Base-by-base conservation (phyloP, 2,329 filamentous ascomycete species). In the Apiospora saccharicola region DNA sequence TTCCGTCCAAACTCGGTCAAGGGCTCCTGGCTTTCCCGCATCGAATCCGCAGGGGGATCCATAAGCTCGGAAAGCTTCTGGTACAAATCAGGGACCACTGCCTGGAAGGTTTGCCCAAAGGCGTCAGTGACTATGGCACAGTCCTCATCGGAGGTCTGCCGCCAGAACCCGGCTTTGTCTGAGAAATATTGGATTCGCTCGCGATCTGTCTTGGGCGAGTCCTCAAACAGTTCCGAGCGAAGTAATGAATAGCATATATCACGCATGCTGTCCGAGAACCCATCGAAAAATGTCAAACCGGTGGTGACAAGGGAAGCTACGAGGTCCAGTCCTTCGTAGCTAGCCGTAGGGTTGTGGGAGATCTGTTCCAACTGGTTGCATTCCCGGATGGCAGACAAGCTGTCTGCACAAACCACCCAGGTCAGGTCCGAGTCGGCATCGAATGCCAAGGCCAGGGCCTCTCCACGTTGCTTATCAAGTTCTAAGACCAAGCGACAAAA, bases 401-500 rank as follows among this genome's bases (percentile, higher is more conserved):
- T 90, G 81, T 98, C 95, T 0, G 95, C 91, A 77, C 94, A 92
- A 5, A 97, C 87, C 67, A 97, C 88, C 94, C 95, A 98, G 1
- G 94, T 90, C 84, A 95, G 89, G 69, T 92, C 91, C 13, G 88
- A 87, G 68, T 89, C 87, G 0, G 88, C 81, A 78, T 98, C 96
- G 71, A 94, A 91, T 0, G 91, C 90, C 64, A 98, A 85, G 1
- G 93, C 91, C 64, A 98, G 83, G 0, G 94, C 92, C 78, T 98
- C 95, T 24, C 93, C 92, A 78, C 95, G 89, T 78, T 94, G 92
- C 78, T 93, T 95, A 80, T 98, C 95, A 53, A 99, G 85, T 80
- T 98, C 95, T 16, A 93, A 87, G 24, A 97, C 88, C 24, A 98
- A 87, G 44, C 95, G 91, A 84, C 95, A 98, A 82, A 97, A 97